Conservation (phyloP, 768 basidiomycete species). For the Suillus tomentosus region DNA sequence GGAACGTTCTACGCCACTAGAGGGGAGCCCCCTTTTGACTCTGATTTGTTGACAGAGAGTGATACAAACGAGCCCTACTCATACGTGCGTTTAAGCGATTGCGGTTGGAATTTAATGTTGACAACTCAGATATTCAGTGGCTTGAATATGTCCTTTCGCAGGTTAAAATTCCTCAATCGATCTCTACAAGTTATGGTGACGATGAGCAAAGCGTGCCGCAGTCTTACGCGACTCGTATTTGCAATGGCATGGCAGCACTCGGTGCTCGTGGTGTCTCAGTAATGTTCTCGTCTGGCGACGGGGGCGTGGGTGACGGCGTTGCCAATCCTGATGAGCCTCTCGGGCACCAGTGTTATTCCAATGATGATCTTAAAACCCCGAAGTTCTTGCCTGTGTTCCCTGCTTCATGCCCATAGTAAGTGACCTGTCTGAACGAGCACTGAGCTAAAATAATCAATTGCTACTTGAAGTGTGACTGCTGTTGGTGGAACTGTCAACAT, state of each 20-base stretch:
- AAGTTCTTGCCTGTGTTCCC: slow-evolving; percentile 67
- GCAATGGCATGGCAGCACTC: slow-evolving; percentile 61
- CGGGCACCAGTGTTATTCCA: slow-evolving; percentile 54
- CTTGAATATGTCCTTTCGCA: slow-evolving; percentile 55
- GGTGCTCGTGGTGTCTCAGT: slow-evolving; percentile 71
- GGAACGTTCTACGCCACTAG: slow-evolving; percentile 63
- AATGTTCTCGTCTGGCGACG: slow-evolving; percentile 66
- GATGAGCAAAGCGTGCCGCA: slow-evolving; percentile 73
- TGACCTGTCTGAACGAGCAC: neutral
- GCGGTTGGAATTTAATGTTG: neutral
- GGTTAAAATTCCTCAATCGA: slow-evolving; percentile 51
- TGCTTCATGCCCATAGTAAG: slow-evolving; percentile 58
- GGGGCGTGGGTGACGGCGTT: slow-evolving; percentile 68
- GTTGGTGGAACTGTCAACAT: slow-evolving; percentile 66
- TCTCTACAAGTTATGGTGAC: slow-evolving; percentile 75
- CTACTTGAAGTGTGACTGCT: slow-evolving; percentile 57
- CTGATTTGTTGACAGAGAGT: slow-evolving; percentile 43
- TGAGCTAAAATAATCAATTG: neutral
- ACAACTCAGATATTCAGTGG: slow-evolving; percentile 45
- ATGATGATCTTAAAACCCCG: slow-evolving; percentile 57
- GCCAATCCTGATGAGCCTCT: slow-evolving; percentile 43
- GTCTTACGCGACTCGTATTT: slow-evolving; percentile 58
- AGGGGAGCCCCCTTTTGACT: slow-evolving; percentile 59
- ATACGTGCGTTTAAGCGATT: slow-evolving; percentile 33
- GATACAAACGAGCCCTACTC: slow-evolving; percentile 54